Evolutionary conservation across 1,139 yeast genomes (phyloP).

Genomic region (Williopsis jadinii): DNA sequence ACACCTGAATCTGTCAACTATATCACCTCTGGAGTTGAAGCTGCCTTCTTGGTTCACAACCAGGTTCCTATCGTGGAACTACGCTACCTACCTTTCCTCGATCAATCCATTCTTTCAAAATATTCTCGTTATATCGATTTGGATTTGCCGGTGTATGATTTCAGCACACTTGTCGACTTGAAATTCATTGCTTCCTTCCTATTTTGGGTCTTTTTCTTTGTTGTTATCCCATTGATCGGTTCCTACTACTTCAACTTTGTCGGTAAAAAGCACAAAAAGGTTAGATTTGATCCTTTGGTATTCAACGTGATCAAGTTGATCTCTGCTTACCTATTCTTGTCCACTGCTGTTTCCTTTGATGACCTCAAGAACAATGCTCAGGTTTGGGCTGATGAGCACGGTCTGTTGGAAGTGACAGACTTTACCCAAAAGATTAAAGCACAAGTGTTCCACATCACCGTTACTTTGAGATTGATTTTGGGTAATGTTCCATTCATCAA

Average conservation of each 20-base stretch:
- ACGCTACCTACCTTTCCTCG: conserved; percentile 14
- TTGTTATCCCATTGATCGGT: conserved; percentile 35
- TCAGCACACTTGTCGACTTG: conserved; percentile 12
- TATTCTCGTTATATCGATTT: conserved; percentile 12
- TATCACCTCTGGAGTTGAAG: conserved; percentile 12
- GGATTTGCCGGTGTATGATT: conserved; percentile 14
- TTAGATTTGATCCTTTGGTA: conserved; percentile 48
- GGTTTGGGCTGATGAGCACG: conserved; percentile 23
- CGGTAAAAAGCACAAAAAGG: conserved; percentile 32
- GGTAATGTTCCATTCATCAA: conserved; percentile 28
- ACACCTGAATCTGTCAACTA: conserved; percentile 17
- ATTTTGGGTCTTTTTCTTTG: conserved; percentile 26
- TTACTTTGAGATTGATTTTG: conserved; percentile 23
- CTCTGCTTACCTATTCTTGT: conserved; percentile 35
- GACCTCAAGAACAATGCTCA: conserved; percentile 22
- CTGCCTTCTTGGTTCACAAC: conserved; percentile 7
- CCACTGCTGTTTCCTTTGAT: conserved; percentile 20
- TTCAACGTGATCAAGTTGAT: conserved; percentile 47
- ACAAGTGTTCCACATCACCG: conserved; percentile 18
- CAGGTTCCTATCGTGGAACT: conserved; percentile 15
- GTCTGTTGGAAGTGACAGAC: conserved; percentile 13
- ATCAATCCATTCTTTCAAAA: conserved; percentile 18
- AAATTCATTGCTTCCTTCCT: conserved; percentile 24
- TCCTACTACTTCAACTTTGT: conserved; percentile 48
- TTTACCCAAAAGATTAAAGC: conserved; percentile 14